Evolutionary conservation across 768 basidiomycete species (phyloP).

Genomic region (Boletus pseudopeckii): DNA sequence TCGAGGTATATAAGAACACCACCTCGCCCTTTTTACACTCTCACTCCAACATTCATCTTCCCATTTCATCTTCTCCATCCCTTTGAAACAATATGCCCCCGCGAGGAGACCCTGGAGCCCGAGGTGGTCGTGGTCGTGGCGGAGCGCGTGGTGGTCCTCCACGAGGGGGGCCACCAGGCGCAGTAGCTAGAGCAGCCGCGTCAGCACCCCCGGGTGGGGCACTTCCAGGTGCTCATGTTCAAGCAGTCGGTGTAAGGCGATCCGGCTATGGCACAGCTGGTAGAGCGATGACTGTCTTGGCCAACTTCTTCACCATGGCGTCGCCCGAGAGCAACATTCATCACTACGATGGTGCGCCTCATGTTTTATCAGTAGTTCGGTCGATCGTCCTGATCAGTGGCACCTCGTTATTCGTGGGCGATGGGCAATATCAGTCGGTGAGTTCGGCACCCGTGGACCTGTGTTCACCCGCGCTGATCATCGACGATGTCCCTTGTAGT

Average conservation of each 20-base stretch:
- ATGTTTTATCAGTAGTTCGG: conserved; percentile 14
- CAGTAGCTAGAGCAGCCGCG: conserved; percentile 14
- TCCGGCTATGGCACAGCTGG: conserved; percentile 62
- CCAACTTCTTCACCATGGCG: conserved; percentile 63
- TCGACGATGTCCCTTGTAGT: conserved; percentile 35
- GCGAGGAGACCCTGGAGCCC: conserved; percentile 22
- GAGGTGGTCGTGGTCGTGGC: conserved; percentile 27
- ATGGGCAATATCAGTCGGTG: conserved; percentile 18
- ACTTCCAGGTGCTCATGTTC: conserved; percentile 37
- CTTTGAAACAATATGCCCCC: conserved; percentile 38
- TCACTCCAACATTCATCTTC: conserved; percentile 21
- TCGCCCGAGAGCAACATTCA: conserved; percentile 63
- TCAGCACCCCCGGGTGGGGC: conserved; percentile 31
- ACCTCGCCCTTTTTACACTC: conserved; percentile 3
- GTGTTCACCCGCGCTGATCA: conserved; percentile 11
- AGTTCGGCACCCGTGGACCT: neutral
- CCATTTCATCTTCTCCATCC: neutral
- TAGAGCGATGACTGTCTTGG: conserved; percentile 35
- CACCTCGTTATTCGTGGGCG: neutral
- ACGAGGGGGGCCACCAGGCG: conserved; percentile 26
- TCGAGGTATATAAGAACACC: conserved; percentile 23
- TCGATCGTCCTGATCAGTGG: conserved; percentile 23
- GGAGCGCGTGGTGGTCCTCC: conserved; percentile 29
- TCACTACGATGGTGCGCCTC: conserved; percentile 74
- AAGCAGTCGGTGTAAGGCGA: conserved; percentile 65